phyloP scores from a whole-genome alignment of 1,284 basidiomycete species.

The Ganoderma sinense region DNA sequence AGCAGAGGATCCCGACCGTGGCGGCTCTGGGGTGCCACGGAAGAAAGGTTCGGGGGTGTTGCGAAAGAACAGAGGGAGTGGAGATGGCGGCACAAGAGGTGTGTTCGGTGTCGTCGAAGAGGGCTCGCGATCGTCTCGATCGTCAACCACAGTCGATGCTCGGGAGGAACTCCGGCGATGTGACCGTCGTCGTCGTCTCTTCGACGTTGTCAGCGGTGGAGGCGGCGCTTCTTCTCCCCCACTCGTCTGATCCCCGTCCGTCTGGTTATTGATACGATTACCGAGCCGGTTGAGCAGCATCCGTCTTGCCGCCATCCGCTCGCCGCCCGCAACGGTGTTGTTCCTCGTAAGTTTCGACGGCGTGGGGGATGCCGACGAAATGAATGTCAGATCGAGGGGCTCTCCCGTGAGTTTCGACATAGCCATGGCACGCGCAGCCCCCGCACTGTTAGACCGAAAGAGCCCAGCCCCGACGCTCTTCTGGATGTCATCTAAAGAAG shows the following conservation, averaged over 20 bases:
- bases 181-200: conserved; percentile 64
- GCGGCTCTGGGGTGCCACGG: conserved; percentile 37
- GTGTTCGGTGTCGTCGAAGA: conserved; percentile 67
- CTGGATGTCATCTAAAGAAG: conserved; percentile 74
- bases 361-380: conserved; percentile 50
- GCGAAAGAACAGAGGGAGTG: conserved; percentile 48
- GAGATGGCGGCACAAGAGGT: conserved; percentile 62
- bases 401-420: conserved; percentile 79
- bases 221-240: conserved; percentile 67
- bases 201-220: conserved; percentile 42
- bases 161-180: conserved; percentile 63
- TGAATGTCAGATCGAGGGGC: conserved; percentile 51
- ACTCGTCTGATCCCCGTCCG: conserved; percentile 67
- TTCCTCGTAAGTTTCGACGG: conserved; percentile 67
- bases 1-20: conserved; percentile 30
- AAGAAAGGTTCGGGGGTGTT: conserved; percentile 39
- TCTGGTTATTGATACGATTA: conserved; percentile 64
- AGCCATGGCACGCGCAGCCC: conserved; percentile 67
- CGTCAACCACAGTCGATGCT: conserved; percentile 62
- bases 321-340: conserved; percentile 82
- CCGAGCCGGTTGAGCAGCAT: conserved; percentile 68
- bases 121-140: conserved; percentile 74
- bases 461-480: conserved; percentile 55
- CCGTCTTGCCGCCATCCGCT: conserved; percentile 72
- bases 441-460: conserved; percentile 82